phyloP scores from a whole-genome alignment of 2,329 filamentous ascomycete species.

The Cytospora leucostoma region DNA sequence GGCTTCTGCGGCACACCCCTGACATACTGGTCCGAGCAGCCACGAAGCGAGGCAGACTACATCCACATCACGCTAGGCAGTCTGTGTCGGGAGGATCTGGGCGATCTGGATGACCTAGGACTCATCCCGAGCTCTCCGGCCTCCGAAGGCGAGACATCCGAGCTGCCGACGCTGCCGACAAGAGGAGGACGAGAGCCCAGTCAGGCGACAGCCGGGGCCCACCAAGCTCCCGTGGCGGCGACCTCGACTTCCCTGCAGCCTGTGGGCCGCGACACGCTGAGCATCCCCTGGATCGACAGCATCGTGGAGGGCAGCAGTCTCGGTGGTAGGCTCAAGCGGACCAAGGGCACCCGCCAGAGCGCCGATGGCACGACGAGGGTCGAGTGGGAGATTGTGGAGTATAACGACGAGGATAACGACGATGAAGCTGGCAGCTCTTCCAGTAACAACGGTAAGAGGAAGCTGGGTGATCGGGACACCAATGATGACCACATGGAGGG shows the following conservation, averaged over 20 bases:
- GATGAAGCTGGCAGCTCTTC: constrained; percentile 35
- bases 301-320: constrained; percentile 76
- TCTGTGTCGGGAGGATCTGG: constrained; percentile 69
- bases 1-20: constrained; percentile 88
- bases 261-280: constrained; percentile 62
- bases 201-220: constrained; percentile 37
- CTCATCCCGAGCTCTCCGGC: constrained; percentile 57
- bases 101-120: constrained; percentile 71
- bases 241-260: constrained; percentile 27
- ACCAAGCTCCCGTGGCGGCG: constrained; percentile 22
- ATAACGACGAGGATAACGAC: constrained; percentile 49
- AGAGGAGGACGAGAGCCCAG: constrained; percentile 31
- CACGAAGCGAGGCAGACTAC: constrained; percentile 69
- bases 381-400: constrained; percentile 86
- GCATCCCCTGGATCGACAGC: constrained; percentile 83
- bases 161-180: constrained; percentile 34
- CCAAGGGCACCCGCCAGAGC: constrained; percentile 58
- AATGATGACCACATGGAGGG: constrained; percentile 24
- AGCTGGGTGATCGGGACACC: constrained; percentile 47
- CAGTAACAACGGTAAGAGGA: constrained; percentile 52
- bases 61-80: constrained; percentile 83
- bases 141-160: constrained; percentile 34
- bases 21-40: constrained; percentile 78
- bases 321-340: constrained; percentile 63
- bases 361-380: constrained; percentile 66